These are phyloP conservation scores for Sarocladiaceae sp. DNA, from an alignment of 2,329 filamentous ascomycete species.

Conservation along the genomic window DNA sequence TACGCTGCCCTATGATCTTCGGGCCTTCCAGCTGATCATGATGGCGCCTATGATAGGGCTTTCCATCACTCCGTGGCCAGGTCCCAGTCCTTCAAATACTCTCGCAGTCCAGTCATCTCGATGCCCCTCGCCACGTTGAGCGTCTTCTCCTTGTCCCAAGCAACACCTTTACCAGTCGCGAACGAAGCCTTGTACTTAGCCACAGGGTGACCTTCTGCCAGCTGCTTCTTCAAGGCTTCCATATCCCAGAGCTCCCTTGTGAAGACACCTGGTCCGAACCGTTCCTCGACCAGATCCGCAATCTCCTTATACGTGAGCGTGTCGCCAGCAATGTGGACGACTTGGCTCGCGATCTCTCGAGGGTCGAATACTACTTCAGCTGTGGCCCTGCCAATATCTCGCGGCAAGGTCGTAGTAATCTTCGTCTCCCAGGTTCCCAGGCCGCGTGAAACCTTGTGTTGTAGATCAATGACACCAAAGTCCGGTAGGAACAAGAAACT, in stretches of 20 bases:
- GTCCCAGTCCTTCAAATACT: slow-evolving; percentile 30
- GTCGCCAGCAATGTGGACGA: slow-evolving; percentile 58
- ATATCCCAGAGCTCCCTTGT: slow-evolving; percentile 46
- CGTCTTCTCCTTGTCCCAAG: slow-evolving; percentile 51
- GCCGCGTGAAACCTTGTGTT: slow-evolving; percentile 38
- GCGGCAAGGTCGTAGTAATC: slow-evolving; percentile 58
- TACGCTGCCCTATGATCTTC: no score
- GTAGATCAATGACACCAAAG: slow-evolving; percentile 59
- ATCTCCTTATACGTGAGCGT: slow-evolving; percentile 54
- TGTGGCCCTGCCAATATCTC: slow-evolving; percentile 59
- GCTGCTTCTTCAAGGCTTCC: slow-evolving; percentile 37
- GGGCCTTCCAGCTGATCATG: no score
- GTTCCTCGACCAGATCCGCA: slow-evolving; percentile 46
- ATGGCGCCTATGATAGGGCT: no score
- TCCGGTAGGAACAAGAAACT: slow-evolving; percentile 61
- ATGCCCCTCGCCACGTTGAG: slow-evolving; percentile 49
- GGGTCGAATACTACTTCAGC: slow-evolving; percentile 50
- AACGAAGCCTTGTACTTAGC: slow-evolving; percentile 61
- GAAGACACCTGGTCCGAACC: slow-evolving; percentile 32
- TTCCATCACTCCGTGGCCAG: no score
- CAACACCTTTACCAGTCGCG: slow-evolving; percentile 52
- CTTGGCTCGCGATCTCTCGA: slow-evolving; percentile 26
- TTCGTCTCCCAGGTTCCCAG: slow-evolving; percentile 58
- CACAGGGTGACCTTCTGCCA: slow-evolving; percentile 40
- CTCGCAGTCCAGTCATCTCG: slow-evolving; percentile 35